Conservation (phyloP, 139 green algal genomes). For the Tetradesmus lagerheimii region DNA sequence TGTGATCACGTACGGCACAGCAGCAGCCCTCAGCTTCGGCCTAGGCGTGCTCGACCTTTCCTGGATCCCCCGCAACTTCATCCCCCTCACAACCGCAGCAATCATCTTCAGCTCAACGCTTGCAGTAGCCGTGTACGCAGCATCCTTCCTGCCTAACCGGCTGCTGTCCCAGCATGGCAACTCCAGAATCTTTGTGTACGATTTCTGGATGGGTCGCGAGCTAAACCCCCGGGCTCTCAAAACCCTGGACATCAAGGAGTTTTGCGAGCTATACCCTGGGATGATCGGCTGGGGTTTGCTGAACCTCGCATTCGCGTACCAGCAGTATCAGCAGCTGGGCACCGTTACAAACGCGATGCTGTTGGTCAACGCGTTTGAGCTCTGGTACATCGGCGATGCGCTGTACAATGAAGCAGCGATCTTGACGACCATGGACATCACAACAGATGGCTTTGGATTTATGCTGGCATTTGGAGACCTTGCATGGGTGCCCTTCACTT, state of each 20-base stretch:
- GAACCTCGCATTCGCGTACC: slow-evolving; percentile 60
- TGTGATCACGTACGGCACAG: slow-evolving; percentile 65
- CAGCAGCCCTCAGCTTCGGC: slow-evolving; percentile 69
- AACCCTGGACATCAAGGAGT: slow-evolving; percentile 92
- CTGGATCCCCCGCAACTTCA: slow-evolving; percentile 86
- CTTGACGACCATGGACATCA: slow-evolving; percentile 99
- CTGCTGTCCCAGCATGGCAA: slow-evolving; percentile 67
- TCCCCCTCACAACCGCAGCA: slow-evolving; percentile 82
- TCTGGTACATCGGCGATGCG: slow-evolving; percentile 77
- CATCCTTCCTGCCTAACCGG: slow-evolving; percentile 72
- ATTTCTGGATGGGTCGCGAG: slow-evolving; percentile 96
- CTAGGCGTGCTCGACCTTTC: slow-evolving; percentile 64
- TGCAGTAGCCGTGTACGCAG: slow-evolving; percentile 74
- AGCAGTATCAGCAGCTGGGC: slow-evolving; percentile 49
- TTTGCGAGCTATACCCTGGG: slow-evolving; percentile 93
- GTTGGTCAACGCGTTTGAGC: slow-evolving; percentile 83
- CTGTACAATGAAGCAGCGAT: slow-evolving; percentile 87
- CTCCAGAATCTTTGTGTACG: slow-evolving; percentile 75
- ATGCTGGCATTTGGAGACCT: slow-evolving; percentile 99
- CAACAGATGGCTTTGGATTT: slow-evolving; percentile 97
- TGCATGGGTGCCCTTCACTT: slow-evolving; percentile 98
- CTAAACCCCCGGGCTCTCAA: slow-evolving; percentile 84
- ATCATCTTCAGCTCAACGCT: slow-evolving; percentile 69
- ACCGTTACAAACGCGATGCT: slow-evolving; percentile 78
- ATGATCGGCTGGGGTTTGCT: slow-evolving; percentile 73